Base-by-base conservation (phyloP, 2,329 filamentous ascomycete species). In the Aspergillus texensis region DNA sequence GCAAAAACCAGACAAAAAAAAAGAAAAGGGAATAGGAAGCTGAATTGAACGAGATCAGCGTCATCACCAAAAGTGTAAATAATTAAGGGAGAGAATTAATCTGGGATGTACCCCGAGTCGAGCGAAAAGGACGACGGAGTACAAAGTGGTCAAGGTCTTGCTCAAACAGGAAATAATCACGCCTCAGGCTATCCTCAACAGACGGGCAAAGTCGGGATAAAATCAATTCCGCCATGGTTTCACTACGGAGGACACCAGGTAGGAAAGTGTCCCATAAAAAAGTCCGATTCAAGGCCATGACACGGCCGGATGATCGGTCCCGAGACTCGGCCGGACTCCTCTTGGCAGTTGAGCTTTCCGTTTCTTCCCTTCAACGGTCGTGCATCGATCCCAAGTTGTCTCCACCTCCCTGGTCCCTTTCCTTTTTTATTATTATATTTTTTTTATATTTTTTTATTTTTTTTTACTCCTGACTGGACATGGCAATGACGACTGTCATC, bases 271-370 rank as follows among this genome's bases (percentile, higher is more conserved):
- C 28, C 50, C 50, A 14, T 10, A 19, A 41, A 41, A 55, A 36
- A 0, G 21, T 39, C 52, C 52, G 52, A 41, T 28, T 9, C 6
- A 55, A 39, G 6, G 34, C 32, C 19, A 60, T 19, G 26, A 45
- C 39, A 60, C 59, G 62, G 62, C 62, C 62, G 62, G 58, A 10
- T 52, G 39, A 34, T 66, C 65, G 65, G 65, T 34, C 53, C 65
- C 65, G 65, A 66, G 62, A 57, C 60, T 66, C 65, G 62, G 65
- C 65, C 65, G 65, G 59, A 16, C 28, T 12, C 34, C 1, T 21
- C 58, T 60, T 64, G 62, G 62, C 62, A 32, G 28, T 2, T 11
- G 36, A 24, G 24, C 12, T 21, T 41, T 54, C 52, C 54, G 58
- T 60, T 46, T 53, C 55, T 61, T 58, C 28, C 54, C 46, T 63